These are phyloP conservation scores for Medicago lupulina DNA, from an alignment of 306 rosid genomes.

Conservation along the genomic window DNA sequence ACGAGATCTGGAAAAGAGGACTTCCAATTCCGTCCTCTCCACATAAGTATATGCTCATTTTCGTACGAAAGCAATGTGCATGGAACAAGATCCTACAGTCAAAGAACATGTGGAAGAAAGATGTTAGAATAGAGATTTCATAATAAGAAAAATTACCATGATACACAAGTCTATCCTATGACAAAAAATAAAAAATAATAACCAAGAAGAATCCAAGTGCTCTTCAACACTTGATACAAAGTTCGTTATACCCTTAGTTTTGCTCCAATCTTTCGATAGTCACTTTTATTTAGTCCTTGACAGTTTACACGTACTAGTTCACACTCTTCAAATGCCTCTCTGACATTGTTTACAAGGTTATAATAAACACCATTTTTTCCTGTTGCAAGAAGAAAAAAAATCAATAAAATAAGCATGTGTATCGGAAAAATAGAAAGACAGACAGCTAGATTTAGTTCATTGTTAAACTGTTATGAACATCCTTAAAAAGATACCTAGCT, in stretches of 20 bases:
- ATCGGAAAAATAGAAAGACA: constrained; percentile 11
- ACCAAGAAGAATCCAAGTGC: not conserved
- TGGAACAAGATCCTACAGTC: constrained; percentile 92
- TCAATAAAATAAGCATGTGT: not conserved
- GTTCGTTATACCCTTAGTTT: constrained; percentile 74
- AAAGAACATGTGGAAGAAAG: constrained; percentile 37
- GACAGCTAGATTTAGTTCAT: constrained; percentile 12
- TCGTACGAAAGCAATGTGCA: constrained; percentile 85
- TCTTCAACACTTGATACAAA: constrained; percentile 38
- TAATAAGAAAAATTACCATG: not conserved
- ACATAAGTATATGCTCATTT: constrained; percentile 82
- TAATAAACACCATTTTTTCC: constrained; percentile 92
- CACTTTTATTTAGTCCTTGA: constrained; percentile 86
- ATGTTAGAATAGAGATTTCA: constrained; percentile 25
- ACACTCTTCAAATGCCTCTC: constrained; percentile 95
- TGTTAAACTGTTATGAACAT: constrained; percentile 22
- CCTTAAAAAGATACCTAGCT: constrained; percentile 63
- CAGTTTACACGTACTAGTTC: constrained; percentile 89
- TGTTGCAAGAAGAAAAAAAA: constrained; percentile 42
- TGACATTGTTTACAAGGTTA: constrained; percentile 65
- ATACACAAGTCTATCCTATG: not conserved
- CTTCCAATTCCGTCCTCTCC: constrained; percentile 89
- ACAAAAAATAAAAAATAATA: constrained; percentile 1
- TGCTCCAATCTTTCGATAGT: constrained; percentile 88
- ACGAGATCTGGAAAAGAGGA: constrained; percentile 53